A percentile compares a stretch with the other conserved stretches of the same genome.
These are phyloP conservation scores for Crithidia bombi DNA, from an alignment of 208 protist genomes.

Conservation along the genomic window DNA sequence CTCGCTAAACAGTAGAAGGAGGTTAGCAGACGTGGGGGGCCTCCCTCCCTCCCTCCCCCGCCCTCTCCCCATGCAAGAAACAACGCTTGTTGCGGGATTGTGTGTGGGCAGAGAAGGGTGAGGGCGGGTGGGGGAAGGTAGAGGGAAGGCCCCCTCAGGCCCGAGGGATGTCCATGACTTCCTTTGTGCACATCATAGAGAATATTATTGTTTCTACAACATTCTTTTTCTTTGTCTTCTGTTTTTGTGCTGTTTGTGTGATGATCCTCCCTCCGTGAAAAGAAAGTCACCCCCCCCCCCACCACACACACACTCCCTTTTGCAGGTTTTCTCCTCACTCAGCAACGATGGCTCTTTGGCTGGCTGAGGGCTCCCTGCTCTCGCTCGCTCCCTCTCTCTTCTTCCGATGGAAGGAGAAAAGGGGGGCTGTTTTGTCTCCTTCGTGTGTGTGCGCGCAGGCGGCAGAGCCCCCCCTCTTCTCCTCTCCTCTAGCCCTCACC, in stretches of 20 bases:
- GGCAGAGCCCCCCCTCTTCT: background rate
- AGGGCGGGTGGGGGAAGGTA: background rate
- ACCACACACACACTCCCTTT: background rate
- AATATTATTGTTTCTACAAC: slow-evolving; percentile 9
- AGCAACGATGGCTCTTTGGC: background rate
- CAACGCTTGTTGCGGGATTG: too few species aligned
- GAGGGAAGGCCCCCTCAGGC: background rate
- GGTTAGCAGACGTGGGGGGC: background rate
- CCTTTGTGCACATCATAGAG: slow-evolving; percentile 7
- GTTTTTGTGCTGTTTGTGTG: slow-evolving; percentile 12
- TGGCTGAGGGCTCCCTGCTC: background rate
- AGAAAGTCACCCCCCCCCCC: slow-evolving; percentile 16
- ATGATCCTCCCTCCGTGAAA: slow-evolving; percentile 7
- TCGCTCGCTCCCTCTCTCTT: slow-evolving; percentile 1
- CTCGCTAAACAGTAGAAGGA: slow-evolving; percentile 26
- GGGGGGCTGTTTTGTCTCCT: background rate
- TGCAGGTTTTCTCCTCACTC: slow-evolving; percentile 10
- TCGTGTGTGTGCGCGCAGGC: slow-evolving; percentile 14
- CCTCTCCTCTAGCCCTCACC: background rate
- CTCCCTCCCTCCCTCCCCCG: too few species aligned
- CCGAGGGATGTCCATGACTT: background rate
- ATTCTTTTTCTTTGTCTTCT: slow-evolving; percentile 10
- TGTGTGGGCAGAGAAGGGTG: background rate
- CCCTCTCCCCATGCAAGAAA: too few species aligned
- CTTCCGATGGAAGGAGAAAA: background rate